These are phyloP conservation scores for Vaccinium myrtillus DNA, from an alignment of 148 eudicot species.

Conservation along the genomic window DNA sequence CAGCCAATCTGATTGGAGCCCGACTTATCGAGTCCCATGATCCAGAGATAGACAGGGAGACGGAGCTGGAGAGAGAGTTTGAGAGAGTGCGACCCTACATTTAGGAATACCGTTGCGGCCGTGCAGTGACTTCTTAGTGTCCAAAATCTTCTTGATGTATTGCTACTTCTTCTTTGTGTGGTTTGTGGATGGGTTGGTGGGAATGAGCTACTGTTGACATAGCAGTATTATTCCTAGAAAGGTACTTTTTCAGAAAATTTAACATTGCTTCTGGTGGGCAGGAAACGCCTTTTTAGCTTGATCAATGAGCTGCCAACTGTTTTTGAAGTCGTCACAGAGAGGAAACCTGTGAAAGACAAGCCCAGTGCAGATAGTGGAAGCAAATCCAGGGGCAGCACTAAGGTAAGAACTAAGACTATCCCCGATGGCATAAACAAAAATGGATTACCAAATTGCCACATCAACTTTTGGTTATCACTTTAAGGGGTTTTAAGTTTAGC, in stretches of 20 bases:
- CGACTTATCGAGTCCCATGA: neutral
- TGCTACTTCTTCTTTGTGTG: neutral
- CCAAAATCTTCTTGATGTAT: neutral
- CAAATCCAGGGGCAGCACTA: conserved; percentile 68
- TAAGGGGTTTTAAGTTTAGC: too few relatives aligned
- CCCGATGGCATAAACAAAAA: too few relatives aligned
- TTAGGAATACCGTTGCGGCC: too few relatives aligned
- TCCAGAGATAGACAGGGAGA: neutral
- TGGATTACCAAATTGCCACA: too few relatives aligned
- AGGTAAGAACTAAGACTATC: conserved; percentile 40
- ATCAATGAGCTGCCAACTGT: conserved; percentile 81
- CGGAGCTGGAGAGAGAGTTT: neutral
- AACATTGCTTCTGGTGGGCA: conserved; percentile 29
- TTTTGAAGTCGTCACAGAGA: conserved; percentile 67
- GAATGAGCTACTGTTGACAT: neutral
- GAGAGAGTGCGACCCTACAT: too few relatives aligned
- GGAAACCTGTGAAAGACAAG: conserved; percentile 67
- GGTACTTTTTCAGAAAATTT: neutral
- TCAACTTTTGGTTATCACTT: too few relatives aligned
- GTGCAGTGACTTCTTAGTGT: neutral
- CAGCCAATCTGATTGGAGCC: neutral
- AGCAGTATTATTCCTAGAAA: neutral
- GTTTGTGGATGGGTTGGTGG: neutral
- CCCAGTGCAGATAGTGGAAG: conserved; percentile 78
- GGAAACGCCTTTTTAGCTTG: conserved; percentile 81